Evolutionary conservation across 495 filamentous ascomycete genomes (phyloP).

Genomic region (Xylaria longipes): DNA sequence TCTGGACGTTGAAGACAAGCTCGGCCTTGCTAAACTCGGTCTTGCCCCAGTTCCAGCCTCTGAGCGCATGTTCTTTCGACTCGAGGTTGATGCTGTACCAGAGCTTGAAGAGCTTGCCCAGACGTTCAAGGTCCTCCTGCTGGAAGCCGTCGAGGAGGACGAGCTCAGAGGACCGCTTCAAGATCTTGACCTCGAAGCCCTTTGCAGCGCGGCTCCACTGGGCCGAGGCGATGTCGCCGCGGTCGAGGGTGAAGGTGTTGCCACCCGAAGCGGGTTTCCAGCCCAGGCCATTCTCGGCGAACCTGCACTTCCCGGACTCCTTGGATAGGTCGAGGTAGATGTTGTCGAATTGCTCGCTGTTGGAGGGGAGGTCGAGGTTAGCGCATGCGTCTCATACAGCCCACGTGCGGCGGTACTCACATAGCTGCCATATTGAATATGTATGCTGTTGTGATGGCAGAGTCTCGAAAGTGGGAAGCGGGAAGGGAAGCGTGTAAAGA

Average conservation of each 20-base stretch:
- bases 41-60: conserved; percentile 99
- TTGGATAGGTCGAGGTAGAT: conserved; percentile 95
- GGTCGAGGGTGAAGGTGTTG: conserved; percentile 90
- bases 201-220: conserved; percentile 96
- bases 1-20: conserved; percentile 94
- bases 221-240: conserved; percentile 77
- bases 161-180: conserved; percentile 80
- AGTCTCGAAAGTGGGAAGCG: not conserved
- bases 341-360: conserved; percentile 88
- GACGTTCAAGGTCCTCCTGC: conserved; percentile 90
- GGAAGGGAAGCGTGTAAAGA: conserved; percentile 9
- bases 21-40: conserved; percentile 95
- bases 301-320: conserved; percentile 86
- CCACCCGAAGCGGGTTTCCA: conserved; percentile 90
- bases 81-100: conserved; percentile 96
- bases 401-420: conserved; percentile 15
- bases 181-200: conserved; percentile 91
- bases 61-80: conserved; percentile 88
- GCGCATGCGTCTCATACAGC: not conserved
- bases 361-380: not conserved
- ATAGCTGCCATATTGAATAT: conserved; percentile 26
- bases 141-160: conserved; percentile 96
- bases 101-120: conserved; percentile 89
- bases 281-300: conserved; percentile 89
- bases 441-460: conserved; percentile 10